Conservation (phyloP, 2,329 filamentous ascomycete species). For the Plenodomus lindquistii region DNA sequence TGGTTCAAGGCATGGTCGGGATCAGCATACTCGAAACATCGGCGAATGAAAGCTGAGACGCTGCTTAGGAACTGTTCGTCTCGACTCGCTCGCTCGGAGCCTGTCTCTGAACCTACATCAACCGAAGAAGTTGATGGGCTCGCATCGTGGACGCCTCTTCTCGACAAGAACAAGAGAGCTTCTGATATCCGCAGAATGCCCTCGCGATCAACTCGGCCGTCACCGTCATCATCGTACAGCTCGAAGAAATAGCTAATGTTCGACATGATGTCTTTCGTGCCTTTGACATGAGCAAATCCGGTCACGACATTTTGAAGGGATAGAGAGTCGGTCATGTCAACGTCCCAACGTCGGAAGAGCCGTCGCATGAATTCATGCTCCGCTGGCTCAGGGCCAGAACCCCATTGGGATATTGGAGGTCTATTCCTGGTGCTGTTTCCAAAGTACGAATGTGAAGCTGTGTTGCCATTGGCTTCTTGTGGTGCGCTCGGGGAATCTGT, state of each 20-base stretch:
- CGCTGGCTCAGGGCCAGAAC: conserved; percentile 69
- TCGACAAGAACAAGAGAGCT: conserved; percentile 86
- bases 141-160: conserved; percentile 80
- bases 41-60: conserved; percentile 91
- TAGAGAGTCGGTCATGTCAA: conserved; percentile 73
- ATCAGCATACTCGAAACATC: conserved; percentile 98
- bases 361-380: conserved; percentile 94
- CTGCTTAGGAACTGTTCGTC: conserved; percentile 91
- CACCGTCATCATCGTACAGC: conserved; percentile 89
- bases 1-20: conserved; percentile 73
- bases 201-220: conserved; percentile 91
- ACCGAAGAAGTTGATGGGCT: conserved; percentile 66
- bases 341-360: conserved; percentile 87
- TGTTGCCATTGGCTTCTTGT: conserved; percentile 54
- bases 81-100: conserved; percentile 56
- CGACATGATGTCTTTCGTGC: conserved; percentile 93
- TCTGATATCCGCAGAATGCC: conserved; percentile 95
- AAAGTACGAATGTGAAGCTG: conserved; percentile 63
- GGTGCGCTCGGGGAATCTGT: conserved; percentile 76
- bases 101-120: conserved; percentile 50
- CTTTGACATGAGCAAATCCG: conserved; percentile 88
- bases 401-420: conserved; percentile 58
- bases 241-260: conserved; percentile 98
- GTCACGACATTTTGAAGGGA: conserved; percentile 91
- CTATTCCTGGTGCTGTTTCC: conserved; percentile 48